Conservation (phyloP, 768 basidiomycete genomes). For the Phylloporus scabripes region DNA sequence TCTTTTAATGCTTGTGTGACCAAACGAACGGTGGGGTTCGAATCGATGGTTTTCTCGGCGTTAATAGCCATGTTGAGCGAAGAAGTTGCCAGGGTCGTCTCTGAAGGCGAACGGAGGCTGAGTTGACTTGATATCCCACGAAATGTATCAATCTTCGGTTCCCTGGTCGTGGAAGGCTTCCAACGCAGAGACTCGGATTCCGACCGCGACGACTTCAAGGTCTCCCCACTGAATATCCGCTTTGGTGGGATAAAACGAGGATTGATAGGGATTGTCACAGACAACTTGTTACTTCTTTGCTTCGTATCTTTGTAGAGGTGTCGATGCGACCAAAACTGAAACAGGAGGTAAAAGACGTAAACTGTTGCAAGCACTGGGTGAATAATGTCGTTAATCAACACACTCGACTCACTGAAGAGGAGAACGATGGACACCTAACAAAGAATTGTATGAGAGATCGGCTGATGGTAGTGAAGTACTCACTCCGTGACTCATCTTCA, state of each 20-base stretch:
- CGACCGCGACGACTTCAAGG: constrained; percentile 13
- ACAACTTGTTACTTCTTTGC: constrained; percentile 38
- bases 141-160: constrained; percentile 10
- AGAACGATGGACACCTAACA: constrained; percentile 47
- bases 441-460: constrained; percentile 2
- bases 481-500: constrained; percentile 50
- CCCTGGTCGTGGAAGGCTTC: constrained; percentile 11
- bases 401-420: constrained; percentile 39
- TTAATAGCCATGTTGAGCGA: constrained; percentile 1
- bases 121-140: constrained; percentile 5
- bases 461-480: constrained; percentile 16
- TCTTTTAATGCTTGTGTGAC: constrained; percentile 14
- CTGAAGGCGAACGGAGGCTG: constrained; percentile 22
- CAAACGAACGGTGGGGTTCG: constrained; percentile 22
- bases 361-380: constrained; percentile 29
- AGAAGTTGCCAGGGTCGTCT: constrained; percentile 20
- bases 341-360: constrained; percentile 46
- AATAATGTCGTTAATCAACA: background rate
- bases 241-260: constrained; percentile 24
- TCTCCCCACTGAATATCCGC: constrained; percentile 24
- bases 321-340: constrained; percentile 53
- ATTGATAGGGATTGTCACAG: constrained; percentile 30
- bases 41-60: constrained; percentile 6
- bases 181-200: constrained; percentile 16
- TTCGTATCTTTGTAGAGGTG: constrained; percentile 46